Evolutionary conservation across 768 basidiomycete species (phyloP), one percentile per base, ranked within the genome.

Genomic region (Leccinellum luteum): DNA sequence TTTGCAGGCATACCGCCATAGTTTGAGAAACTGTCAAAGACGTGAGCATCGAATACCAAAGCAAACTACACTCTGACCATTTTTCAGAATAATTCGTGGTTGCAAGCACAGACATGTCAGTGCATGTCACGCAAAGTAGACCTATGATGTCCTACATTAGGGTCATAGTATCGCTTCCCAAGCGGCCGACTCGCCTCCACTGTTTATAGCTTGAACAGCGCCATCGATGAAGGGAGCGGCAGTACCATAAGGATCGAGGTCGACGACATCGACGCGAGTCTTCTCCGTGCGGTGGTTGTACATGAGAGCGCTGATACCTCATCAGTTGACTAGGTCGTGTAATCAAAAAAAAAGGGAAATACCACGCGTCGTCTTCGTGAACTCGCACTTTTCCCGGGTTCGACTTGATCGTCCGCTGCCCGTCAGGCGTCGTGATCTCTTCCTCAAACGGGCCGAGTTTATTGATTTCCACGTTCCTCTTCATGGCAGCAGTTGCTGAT

Each of bases 181-280:
- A 25, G 45, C n/a, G 41, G 8, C 31, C n/a, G 15, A 69, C 80
- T 63, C 58, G 88, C 95, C 96, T 70, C 91, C 94, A 62, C 95
- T 94, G 31, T 85, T 83, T 9, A 97, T 78, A 56, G 85, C 85
- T 65, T 98, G 94, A 15, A 99, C 86, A 0, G 96, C 94, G 21
- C 88, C 88, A 64, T 99, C 97, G 27, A 99, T 88, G 70, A 99
- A 99, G 3, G 96, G 97, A 4, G 94, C 89, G 0, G 97, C 97
- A 9, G 94, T 96, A 1, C 97, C 97, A 66, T 98, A 99, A 0
- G 97, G 97, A 70, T 99, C 97, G 27, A 99, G 81, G 70, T 99
- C 97, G n/a, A 99, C 86, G 28, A 92, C 92, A 61, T 98, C 95
- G 19, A 98, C 94, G 3, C 87, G 84, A 12, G 79, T 74, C 48